Percentiles rank a stretch among this genome's conserved stretches.
These are phyloP conservation scores for Xylariaceae sp. DNA, from an alignment of 2,329 filamentous ascomycete species.

Conservation along the genomic window DNA sequence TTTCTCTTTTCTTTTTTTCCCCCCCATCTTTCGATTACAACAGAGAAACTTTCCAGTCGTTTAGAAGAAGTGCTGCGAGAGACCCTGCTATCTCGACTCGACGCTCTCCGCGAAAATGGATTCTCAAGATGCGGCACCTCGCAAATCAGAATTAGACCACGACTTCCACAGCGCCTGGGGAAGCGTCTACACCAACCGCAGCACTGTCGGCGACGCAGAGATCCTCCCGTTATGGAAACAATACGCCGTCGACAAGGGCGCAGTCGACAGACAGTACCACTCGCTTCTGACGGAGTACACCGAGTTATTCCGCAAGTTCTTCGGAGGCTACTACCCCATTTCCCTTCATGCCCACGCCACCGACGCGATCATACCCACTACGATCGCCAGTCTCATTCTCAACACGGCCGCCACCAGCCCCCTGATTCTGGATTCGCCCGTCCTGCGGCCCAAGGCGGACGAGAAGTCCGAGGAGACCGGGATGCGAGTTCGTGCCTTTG, in stretches of 20 bases:
- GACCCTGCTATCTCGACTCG: too few relatives aligned
- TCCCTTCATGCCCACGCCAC: conserved; percentile 19
- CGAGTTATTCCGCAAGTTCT: conserved; percentile 19
- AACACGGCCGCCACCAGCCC: conserved; percentile 19
- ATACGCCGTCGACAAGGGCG: conserved; percentile 21
- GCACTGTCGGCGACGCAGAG: conserved; percentile 17
- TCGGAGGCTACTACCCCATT: conserved; percentile 22
- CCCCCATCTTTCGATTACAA: neutral
- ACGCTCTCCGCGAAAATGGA: neutral
- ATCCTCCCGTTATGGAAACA: conserved; percentile 22
- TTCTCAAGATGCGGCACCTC: neutral
- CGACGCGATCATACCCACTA: conserved; percentile 19
- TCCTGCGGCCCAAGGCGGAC: conserved; percentile 12
- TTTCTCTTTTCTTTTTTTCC: too few relatives aligned
- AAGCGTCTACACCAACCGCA: conserved; percentile 21
- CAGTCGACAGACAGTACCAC: conserved; percentile 21
- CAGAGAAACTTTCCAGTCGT: neutral
- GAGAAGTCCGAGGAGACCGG: conserved; percentile 20
- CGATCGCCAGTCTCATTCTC: conserved; percentile 20
- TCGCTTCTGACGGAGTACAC: conserved; percentile 21
- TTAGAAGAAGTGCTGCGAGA: neutral
- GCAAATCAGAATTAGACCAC: conserved; percentile 18
- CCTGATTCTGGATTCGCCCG: conserved; percentile 14
- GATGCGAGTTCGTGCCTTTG: conserved; percentile 17
- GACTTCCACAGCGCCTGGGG: conserved; percentile 25